Evolutionary conservation across 2,329 filamentous ascomycete genomes (phyloP).

Genomic region (Mariannaea elegans): DNA sequence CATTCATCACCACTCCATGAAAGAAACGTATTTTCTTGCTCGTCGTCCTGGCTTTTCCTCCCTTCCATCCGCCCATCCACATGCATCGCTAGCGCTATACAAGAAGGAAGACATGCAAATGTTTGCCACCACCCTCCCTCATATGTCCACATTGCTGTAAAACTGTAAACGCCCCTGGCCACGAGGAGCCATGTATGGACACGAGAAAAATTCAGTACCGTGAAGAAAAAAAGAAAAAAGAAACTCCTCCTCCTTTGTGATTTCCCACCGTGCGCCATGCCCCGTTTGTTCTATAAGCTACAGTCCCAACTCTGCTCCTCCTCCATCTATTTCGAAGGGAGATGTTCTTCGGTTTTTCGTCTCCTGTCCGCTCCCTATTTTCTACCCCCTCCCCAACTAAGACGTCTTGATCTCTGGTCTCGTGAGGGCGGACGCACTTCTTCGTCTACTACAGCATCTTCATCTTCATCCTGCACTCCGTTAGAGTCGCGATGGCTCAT

Average conservation of each 20-base stretch:
- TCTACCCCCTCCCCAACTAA: conserved; percentile 17
- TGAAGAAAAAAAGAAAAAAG: not conserved
- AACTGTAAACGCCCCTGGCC: not conserved
- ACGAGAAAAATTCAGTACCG: not conserved
- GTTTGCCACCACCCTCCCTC: not conserved
- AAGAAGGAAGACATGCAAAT: no score
- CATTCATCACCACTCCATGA: no score
- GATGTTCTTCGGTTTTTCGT: not conserved
- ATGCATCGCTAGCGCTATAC: not conserved
- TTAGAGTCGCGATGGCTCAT: conserved; percentile 36
- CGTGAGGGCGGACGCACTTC: conserved; percentile 25
- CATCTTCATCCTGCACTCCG: conserved; percentile 34
- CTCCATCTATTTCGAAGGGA: not conserved
- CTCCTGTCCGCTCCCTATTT: not conserved
- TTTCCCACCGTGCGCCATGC: not conserved
- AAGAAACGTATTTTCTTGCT: no score
- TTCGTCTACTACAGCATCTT: conserved; percentile 31
- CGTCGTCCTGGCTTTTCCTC: not conserved
- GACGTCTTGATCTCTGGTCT: conserved; percentile 13
- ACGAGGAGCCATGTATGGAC: not conserved
- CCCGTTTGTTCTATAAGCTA: not conserved
- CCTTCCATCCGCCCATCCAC: not conserved
- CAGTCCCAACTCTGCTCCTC: not conserved
- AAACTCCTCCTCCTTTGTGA: not conserved
- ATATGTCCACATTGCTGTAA: not conserved